Base-by-base conservation (phyloP, 73 alveolate species). In the Blepharisma stoltei region DNA sequence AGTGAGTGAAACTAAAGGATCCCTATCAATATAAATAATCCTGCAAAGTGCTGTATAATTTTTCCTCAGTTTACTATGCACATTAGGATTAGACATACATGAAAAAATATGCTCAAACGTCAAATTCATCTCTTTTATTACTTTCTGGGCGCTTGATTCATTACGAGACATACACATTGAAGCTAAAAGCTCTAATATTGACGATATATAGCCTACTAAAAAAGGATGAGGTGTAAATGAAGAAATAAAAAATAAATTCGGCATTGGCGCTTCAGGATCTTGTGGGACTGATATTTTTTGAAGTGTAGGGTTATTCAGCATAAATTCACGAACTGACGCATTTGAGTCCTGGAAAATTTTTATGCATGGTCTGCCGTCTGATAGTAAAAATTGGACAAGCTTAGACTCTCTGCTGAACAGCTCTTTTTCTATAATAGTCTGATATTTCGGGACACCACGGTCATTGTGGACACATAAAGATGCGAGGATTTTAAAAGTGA, bases 101-200 rank as follows among this genome's bases (percentile, higher is more conserved):
- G 23, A 38, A 25, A 14, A 60, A 20, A 60, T 8, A 60, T 20
- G 46, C 18, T 60, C 73, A 25, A 14, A 60, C 0, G 49, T 18
- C 46, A 60, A 25, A 14, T 25, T 38, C 11, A 60, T 8, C 23
- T 14, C 18, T 60, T 60, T 38, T 60, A 20, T n/a, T 60, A 25
- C 23, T 25, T 9, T 8, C 37, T 9, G 14, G 46, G 18, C 14
- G 48, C 11, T 14, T 60, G 14, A 14, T 60, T 60, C 49, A 25
- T 60, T 60, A 38, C 73, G 73, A 14, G 73, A 60, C 48, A 60
- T 14, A 25, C 73, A 60, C 14, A 60, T n/a, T n/a, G n/a, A 14
- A 14, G 46, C 45, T 60, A 60, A 18, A 25, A 60, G 23, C 49
- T 25, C 46, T 2, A 60, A 60, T 14, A 60, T 20, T 14, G 46